phyloP scores from a whole-genome alignment of 2,329 filamentous ascomycete genomes.

The Aspergillus cejpii region DNA sequence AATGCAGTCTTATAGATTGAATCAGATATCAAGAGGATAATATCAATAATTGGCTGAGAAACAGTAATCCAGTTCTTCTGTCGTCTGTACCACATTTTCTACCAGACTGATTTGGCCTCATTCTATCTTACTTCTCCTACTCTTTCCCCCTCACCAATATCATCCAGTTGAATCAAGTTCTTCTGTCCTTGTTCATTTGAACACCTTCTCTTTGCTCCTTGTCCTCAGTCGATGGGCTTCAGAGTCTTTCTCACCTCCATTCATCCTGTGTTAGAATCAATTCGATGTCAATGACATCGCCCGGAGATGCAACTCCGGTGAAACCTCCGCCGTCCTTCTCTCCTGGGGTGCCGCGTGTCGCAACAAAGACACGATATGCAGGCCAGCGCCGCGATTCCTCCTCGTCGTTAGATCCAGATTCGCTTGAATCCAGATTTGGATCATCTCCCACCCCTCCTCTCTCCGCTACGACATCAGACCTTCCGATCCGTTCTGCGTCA shows the following conservation, averaged over 20 bases:
- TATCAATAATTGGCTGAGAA: neutral
- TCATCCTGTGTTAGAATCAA: conserved; percentile 20
- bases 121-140: conserved; percentile 6
- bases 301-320: conserved; percentile 57
- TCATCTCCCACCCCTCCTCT: conserved; percentile 49
- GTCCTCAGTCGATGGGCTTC: conserved; percentile 27
- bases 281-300: conserved; percentile 59
- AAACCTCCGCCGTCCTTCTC: conserved; percentile 65
- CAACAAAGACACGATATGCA: conserved; percentile 55
- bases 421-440: conserved; percentile 50
- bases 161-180: neutral
- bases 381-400: conserved; percentile 47
- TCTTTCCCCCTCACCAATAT: neutral
- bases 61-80: neutral
- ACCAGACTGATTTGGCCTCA: conserved; percentile 14
- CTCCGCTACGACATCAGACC: conserved; percentile 59
- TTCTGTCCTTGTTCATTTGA: neutral
- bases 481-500: conserved; percentile 61
- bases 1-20: no score
- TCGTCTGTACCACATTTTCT: conserved; percentile 14
- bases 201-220: neutral
- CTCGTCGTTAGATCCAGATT: conserved; percentile 35
- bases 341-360: conserved; percentile 54
- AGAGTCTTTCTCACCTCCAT: conserved; percentile 15
- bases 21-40: neutral